These are phyloP conservation scores for Astrocystis sublimbata DNA, from an alignment of 495 filamentous ascomycete species.

Conservation along the genomic window DNA sequence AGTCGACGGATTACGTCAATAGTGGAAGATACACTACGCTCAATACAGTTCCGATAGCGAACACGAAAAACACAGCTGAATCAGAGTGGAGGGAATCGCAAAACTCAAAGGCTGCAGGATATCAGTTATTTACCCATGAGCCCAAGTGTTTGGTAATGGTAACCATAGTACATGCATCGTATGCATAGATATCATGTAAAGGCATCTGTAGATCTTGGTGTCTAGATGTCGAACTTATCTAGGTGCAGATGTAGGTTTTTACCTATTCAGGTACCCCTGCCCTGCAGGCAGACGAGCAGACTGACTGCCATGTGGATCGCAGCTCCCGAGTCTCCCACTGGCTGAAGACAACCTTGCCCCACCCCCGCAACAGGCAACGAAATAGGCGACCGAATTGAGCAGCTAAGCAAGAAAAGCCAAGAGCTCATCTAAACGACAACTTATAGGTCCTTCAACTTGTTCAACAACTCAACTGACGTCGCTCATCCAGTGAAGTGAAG, in stretches of 20 bases:
- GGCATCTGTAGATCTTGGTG: no score
- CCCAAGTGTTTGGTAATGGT: background rate
- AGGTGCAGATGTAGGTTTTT: no score
- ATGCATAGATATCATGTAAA: no score
- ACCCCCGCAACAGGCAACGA: conserved; percentile 4
- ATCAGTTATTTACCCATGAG: background rate
- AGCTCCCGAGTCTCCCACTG: no score
- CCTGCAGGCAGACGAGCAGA: background rate
- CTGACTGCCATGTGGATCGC: background rate
- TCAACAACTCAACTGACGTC: background rate
- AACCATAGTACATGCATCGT: background rate
- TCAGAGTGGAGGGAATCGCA: background rate
- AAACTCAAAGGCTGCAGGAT: background rate
- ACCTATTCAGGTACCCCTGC: no score
- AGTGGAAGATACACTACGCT: background rate
- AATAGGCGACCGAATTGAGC: background rate
- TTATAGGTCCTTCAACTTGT: background rate
- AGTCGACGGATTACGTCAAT: background rate
- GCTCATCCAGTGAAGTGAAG: no score
- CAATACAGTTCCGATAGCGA: background rate
- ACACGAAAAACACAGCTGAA: background rate
- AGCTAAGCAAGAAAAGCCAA: background rate
- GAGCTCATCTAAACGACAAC: background rate
- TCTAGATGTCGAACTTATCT: no score
- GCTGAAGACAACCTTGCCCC: background rate